Evolutionary conservation across 164 flowering plant species (phyloP), one percentile per base, ranked within the genome.

Genomic region (Tetrastigma voinierianum): DNA sequence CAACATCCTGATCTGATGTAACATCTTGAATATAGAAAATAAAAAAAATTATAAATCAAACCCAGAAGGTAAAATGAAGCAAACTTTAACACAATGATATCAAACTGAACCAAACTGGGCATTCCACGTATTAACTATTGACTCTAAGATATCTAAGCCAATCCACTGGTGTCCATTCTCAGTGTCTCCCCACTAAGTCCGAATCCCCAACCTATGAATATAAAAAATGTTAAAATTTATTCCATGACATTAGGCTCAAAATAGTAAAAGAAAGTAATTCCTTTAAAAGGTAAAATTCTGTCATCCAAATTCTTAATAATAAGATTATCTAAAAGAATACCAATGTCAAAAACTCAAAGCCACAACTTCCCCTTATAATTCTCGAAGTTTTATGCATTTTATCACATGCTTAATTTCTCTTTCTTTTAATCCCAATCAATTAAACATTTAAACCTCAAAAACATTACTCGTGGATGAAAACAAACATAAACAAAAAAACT

Each of bases 111-210:
- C 13, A 66, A 65, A 62, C 21, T 19, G 0, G 8, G 52, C 59
- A 52, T 15, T 62, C 43, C 46, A 77, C 89, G 67, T 84, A 91
- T 97, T 51, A 69, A 95, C 94, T 97, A 92, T 95, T 4, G 98
- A 83, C 4, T 62, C 72, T 15, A 97, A 95, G 67, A 95, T 95
- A 80, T 95, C 98, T 58, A 95, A 73, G 62, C 98, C 98, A 74
- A 91, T 89, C 98, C 98, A 95, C 2, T 87, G 90, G 66, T 91
- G 96, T 25, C 96, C 96, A 69, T 70, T 78, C 68, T 92, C 96
- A 95, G 64, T 19, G 91, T 84, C 80, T 92, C 98, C 51, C 97
- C 98, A 72, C 97, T 92, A 51, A 95, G 90, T 55, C 98, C 98
- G 2, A 97, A 92, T 66, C 98, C 98, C 73, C 97, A 95, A 67